phyloP scores from a whole-genome alignment of 441 rosid species.

The Biscutella laevigata region DNA sequence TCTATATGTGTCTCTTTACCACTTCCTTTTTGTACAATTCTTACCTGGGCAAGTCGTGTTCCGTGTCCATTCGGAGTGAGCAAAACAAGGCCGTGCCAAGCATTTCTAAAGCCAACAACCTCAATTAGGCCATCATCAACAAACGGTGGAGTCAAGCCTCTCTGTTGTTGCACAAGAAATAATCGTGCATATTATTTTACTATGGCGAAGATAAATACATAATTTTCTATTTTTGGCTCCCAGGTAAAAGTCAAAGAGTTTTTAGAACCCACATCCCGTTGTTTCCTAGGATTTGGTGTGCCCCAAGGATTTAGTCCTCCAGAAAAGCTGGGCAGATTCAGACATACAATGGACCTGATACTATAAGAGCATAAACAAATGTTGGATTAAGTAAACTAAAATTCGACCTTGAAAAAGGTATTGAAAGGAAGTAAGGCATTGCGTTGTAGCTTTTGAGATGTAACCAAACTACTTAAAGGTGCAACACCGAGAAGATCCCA shows the following conservation, averaged over 20 bases:
- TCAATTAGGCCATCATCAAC: slow-evolving; percentile 89
- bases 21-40: neutral
- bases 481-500: neutral
- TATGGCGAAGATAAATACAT: neutral
- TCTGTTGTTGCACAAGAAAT: slow-evolving; percentile 33
- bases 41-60: slow-evolving; percentile 92
- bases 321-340: slow-evolving; percentile 90
- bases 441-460: neutral
- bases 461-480: neutral
- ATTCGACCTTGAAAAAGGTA: neutral
- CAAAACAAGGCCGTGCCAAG: slow-evolving; percentile 92
- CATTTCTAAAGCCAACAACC: slow-evolving; percentile 92
- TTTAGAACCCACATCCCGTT: slow-evolving; percentile 40
- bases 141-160: slow-evolving; percentile 72
- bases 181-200: slow-evolving; percentile 4
- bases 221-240: neutral
- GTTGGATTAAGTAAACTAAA: slow-evolving; percentile 3
- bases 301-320: slow-evolving; percentile 97
- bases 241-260: neutral
- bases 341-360: slow-evolving; percentile 84
- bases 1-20: neutral
- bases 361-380: slow-evolving; percentile 32
- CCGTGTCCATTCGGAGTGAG: slow-evolving; percentile 89
- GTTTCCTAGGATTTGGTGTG: slow-evolving; percentile 52
- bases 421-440: neutral